Evolutionary conservation across 2,329 filamentous ascomycete genomes (phyloP).

Genomic region (Cephalotrichum gorgonifer): DNA sequence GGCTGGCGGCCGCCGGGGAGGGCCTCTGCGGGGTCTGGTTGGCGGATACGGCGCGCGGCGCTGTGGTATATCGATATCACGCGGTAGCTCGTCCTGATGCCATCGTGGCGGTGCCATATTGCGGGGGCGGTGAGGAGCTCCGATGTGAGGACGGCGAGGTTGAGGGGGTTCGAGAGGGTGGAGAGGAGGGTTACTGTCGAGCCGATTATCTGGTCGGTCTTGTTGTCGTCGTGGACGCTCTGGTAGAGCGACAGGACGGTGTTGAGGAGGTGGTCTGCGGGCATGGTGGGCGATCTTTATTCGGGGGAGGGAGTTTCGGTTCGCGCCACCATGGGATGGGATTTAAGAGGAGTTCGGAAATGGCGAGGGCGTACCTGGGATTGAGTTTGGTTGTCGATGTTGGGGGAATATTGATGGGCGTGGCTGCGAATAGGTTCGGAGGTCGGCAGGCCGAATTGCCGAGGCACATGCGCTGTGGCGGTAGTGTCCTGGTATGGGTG

Average conservation of each 20-base stretch:
- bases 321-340: background rate
- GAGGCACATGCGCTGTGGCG: constrained; percentile 5
- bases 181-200: constrained; percentile 59
- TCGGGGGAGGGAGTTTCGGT: background rate
- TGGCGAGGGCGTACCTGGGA: background rate
- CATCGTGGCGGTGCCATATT: constrained; percentile 55
- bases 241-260: constrained; percentile 53
- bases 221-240: constrained; percentile 37
- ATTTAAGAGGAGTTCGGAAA: background rate
- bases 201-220: constrained; percentile 48
- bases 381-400: too few relatives aligned
- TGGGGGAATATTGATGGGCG: background rate
- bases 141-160: constrained; percentile 61
- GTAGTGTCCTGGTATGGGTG: too few relatives aligned
- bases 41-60: constrained; percentile 45
- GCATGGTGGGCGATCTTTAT: constrained; percentile 36
- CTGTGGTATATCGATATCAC: constrained; percentile 64
- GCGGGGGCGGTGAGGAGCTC: constrained; percentile 63
- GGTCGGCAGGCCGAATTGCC: background rate
- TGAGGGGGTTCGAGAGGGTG: constrained; percentile 63
- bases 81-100: constrained; percentile 51
- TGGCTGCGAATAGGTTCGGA: too few relatives aligned
- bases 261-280: constrained; percentile 56
- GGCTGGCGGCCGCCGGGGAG: constrained; percentile 13
- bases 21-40: constrained; percentile 19